These are phyloP conservation scores for Phytophthora cajani DNA, from an alignment of 352 stramenopile genomes.

Conservation along the genomic window DNA sequence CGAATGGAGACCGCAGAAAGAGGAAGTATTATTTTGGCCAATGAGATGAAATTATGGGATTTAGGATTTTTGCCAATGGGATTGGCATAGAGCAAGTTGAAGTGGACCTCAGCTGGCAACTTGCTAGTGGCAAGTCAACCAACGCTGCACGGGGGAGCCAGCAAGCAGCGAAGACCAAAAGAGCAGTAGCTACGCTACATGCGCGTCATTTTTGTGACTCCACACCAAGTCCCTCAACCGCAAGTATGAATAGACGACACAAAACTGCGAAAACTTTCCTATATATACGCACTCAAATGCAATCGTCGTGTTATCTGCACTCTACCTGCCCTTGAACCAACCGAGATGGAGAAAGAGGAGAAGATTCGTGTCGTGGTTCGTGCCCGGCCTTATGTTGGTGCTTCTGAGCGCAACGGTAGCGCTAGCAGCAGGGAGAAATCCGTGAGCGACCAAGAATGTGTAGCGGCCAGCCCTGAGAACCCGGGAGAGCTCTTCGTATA, in stretches of 20 bases:
- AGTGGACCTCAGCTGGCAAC: background rate
- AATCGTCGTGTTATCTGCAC: background rate
- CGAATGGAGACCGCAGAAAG: slow-evolving; percentile 20
- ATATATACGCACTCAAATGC: background rate
- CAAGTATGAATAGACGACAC: slow-evolving; percentile 4
- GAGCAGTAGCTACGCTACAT: too few species aligned
- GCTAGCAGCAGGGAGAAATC: slow-evolving; percentile 6
- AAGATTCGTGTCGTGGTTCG: slow-evolving; percentile 75
- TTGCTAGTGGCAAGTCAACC: too few species aligned
- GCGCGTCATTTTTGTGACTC: too few species aligned
- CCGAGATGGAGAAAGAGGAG: slow-evolving; percentile 61
- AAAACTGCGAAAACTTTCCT: background rate
- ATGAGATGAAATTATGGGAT: background rate
- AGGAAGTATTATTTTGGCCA: slow-evolving; percentile 13
- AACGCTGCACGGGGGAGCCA: too few species aligned
- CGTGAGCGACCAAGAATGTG: slow-evolving; percentile 27
- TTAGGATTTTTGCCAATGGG: slow-evolving; percentile 14
- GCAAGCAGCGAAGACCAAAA: too few species aligned
- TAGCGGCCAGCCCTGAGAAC: slow-evolving; percentile 47
- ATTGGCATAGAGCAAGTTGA: slow-evolving; percentile 7
- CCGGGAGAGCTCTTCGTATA: slow-evolving; percentile 53
- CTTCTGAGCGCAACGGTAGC: background rate
- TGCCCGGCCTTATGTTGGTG: slow-evolving; percentile 44
- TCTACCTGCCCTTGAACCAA: background rate
- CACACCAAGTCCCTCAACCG: background rate